Evolutionary conservation across 106 monocot species (phyloP).

Genomic region (Platanthera guangdongensis): DNA sequence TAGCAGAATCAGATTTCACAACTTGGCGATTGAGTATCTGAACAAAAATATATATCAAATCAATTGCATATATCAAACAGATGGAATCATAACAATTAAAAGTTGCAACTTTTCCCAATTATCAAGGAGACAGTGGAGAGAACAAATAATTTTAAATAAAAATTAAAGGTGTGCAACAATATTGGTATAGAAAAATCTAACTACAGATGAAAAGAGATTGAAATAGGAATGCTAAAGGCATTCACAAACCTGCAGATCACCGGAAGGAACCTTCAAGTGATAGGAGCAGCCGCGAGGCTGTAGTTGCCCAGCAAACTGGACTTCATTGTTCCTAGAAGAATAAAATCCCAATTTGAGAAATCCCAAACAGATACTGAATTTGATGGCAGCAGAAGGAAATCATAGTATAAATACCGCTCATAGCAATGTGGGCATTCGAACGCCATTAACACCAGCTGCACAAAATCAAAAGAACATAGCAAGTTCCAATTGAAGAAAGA

Average conservation of each 20-base stretch:
- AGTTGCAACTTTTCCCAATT: no score
- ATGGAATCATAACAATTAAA: not conserved
- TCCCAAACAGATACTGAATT: not conserved
- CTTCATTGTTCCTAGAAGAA: slow-evolving; percentile 71
- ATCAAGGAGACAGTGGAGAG: not conserved
- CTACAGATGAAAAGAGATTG: not conserved
- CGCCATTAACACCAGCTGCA: slow-evolving; percentile 85
- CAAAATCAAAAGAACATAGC: slow-evolving; percentile 2
- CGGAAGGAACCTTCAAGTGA: slow-evolving; percentile 47
- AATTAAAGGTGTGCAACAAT: not conserved
- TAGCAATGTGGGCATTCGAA: slow-evolving; percentile 93
- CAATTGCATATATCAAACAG: not conserved
- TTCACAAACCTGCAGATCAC: slow-evolving; percentile 46
- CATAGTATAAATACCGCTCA: slow-evolving; percentile 45
- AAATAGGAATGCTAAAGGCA: not conserved
- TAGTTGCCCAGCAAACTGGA: slow-evolving; percentile 91
- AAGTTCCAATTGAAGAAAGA: slow-evolving; percentile 1
- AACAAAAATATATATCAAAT: not conserved
- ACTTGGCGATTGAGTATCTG: slow-evolving; percentile 93
- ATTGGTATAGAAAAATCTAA: not conserved
- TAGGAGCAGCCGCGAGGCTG: slow-evolving; percentile 81
- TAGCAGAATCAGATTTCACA: slow-evolving; percentile 95
- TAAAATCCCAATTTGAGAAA: not conserved
- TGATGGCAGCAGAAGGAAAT: not conserved
- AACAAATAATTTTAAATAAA: not conserved